phyloP scores from a whole-genome alignment of 1,284 basidiomycete genomes.

The Ganoderma sp. region DNA sequence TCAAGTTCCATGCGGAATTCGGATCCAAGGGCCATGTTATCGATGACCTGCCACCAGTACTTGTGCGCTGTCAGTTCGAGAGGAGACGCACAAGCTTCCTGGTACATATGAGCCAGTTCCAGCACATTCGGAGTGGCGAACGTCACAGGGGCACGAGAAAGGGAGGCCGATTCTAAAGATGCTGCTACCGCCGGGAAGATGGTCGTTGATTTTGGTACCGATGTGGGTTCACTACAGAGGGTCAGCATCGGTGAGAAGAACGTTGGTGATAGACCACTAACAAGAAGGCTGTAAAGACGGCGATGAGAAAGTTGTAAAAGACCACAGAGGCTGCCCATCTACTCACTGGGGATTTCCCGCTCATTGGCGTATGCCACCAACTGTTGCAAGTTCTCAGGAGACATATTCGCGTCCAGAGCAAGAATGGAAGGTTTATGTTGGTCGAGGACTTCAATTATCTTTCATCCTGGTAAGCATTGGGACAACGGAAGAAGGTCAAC shows the following conservation, averaged over 20 bases:
- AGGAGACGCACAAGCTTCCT: conserved; percentile 51
- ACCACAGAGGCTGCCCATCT: neutral
- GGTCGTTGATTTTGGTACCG: conserved; percentile 75
- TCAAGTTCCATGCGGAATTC: conserved; percentile 71
- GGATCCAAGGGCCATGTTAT: conserved; percentile 64
- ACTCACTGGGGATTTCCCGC: conserved; percentile 59
- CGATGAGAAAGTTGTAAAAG: neutral
- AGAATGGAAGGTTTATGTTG: conserved; percentile 63
- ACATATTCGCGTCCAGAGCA: conserved; percentile 85
- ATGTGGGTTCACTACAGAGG: conserved; percentile 81
- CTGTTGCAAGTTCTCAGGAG: conserved; percentile 54
- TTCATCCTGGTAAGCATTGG: neutral
- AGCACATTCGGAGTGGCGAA: conserved; percentile 82
- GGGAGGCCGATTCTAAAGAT: conserved; percentile 37
- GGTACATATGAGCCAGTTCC: conserved; percentile 76
- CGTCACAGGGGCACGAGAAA: conserved; percentile 55
- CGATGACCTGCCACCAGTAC: conserved; percentile 69
- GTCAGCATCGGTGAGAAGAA: neutral
- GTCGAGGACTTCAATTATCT: conserved; percentile 53
- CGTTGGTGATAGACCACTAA: conserved; percentile 11
- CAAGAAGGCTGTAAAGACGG: conserved; percentile 26
- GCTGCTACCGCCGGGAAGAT: conserved; percentile 70
- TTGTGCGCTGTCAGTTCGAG: conserved; percentile 56
- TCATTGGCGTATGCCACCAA: conserved; percentile 58
- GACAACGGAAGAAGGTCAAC: neutral